phyloP scores from a whole-genome alignment of 805 yeast genomes.

The Candida broadrunensis region DNA sequence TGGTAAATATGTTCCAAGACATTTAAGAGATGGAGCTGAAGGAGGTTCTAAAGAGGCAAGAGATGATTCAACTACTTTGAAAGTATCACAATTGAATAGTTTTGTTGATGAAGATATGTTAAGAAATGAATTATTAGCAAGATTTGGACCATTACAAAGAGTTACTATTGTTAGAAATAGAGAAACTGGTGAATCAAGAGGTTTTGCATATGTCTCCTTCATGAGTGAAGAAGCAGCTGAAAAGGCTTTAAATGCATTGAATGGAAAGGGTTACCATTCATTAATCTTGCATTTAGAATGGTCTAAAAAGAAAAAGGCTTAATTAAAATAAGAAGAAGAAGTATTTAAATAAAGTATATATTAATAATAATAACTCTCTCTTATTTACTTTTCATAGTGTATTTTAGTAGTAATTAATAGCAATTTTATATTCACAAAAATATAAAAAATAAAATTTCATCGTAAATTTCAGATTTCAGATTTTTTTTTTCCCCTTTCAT shows the following conservation, averaged over 20 bases:
- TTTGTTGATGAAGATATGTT: slow-evolving; percentile 79
- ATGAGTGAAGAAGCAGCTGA: slow-evolving; percentile 67
- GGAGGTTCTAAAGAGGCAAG: slow-evolving; percentile 47
- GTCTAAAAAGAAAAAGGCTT: slow-evolving; percentile 42
- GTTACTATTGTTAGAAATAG: slow-evolving; percentile 84
- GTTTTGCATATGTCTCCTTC: slow-evolving; percentile 91
- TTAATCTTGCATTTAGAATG: slow-evolving; percentile 61
- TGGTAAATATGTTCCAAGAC: slow-evolving; percentile 44
- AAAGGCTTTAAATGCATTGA: slow-evolving; percentile 67
- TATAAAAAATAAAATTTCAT: not conserved
- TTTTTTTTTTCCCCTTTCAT: no score
- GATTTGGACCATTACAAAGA: slow-evolving; percentile 67
- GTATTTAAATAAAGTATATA: no score
- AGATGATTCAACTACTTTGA: slow-evolving; percentile 84
- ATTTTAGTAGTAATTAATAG: slow-evolving; percentile 5
- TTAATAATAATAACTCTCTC: slow-evolving; percentile 1
- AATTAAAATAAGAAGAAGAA: no score
- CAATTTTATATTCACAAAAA: no score
- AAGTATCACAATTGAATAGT: slow-evolving; percentile 87
- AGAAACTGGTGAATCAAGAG: slow-evolving; percentile 92
- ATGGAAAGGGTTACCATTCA: slow-evolving; percentile 91
- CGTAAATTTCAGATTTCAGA: not conserved
- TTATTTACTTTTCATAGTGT: slow-evolving; percentile 2
- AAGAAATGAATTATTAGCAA: slow-evolving; percentile 65
- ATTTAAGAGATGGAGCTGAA: slow-evolving; percentile 42